A percentile compares a stretch with the other conserved stretches of the same genome.
These are phyloP conservation scores for Naganishia liquefaciens DNA, from an alignment of 1,284 basidiomycete species.

Conservation along the genomic window DNA sequence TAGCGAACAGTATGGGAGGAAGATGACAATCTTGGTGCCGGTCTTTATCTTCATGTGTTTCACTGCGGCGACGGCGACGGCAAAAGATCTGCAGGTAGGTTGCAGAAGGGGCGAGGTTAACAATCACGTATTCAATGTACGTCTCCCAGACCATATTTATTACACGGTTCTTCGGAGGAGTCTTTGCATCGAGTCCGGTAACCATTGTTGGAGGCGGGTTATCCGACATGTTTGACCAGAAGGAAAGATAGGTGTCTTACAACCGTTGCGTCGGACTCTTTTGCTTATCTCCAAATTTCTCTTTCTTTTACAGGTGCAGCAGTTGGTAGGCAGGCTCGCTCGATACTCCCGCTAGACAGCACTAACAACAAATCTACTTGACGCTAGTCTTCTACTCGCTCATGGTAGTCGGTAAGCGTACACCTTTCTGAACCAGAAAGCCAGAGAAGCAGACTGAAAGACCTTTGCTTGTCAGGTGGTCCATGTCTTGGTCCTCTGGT, in stretches of 20 bases:
- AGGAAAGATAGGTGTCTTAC: slow-evolving; percentile 29
- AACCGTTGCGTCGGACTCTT: background rate
- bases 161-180: slow-evolving; percentile 45
- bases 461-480: background rate
- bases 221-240: slow-evolving; percentile 66
- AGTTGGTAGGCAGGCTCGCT: slow-evolving; percentile 2
- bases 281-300: background rate
- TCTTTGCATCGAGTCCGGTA: slow-evolving; percentile 42
- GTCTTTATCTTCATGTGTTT: slow-evolving; percentile 43
- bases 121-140: too few relatives aligned
- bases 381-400: slow-evolving; percentile 61
- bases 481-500: slow-evolving; percentile 58
- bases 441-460: too few relatives aligned
- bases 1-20: slow-evolving; percentile 60
- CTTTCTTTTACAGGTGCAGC: slow-evolving; percentile 16
- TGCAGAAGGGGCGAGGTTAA: too few relatives aligned
- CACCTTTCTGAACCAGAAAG: slow-evolving; percentile 31
- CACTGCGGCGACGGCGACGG: slow-evolving; percentile 47
- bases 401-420: slow-evolving; percentile 31
- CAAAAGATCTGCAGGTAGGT: slow-evolving; percentile 42
- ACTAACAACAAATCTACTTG: too few relatives aligned
- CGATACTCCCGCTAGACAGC: background rate
- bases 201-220: slow-evolving; percentile 63
- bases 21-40: slow-evolving; percentile 39
- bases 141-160: slow-evolving; percentile 46